Evolutionary conservation across 2,329 filamentous ascomycete genomes (phyloP), one percentile per base, ranked within the genome.

Genomic region (Hypomyces rosellus): DNA sequence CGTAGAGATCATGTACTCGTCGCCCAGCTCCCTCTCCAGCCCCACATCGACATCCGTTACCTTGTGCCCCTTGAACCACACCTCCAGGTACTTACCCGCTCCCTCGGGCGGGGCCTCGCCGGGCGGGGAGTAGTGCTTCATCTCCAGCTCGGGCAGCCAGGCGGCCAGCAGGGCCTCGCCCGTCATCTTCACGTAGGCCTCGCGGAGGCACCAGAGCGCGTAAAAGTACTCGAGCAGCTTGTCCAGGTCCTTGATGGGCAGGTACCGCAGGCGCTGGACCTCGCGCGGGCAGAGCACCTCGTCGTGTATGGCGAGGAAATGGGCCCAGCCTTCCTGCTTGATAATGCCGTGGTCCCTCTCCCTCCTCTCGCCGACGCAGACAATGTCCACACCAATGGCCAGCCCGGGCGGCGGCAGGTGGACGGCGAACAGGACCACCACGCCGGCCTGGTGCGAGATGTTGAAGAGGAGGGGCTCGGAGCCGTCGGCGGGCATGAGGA

Each of bases 151-250:
- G 46, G 71, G 72, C 45, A 92, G 73, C 88, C 88, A 92, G 4
- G 74, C 73, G 0, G 88, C 88, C 8, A 90, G 72, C 51, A 92
- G 73, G 1, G 86, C 88, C 60, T 91, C 86, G 22, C 88, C 88
- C 30, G 86, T 87, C 71, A 92, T 82, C 77, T 91, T 92, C 66
- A 91, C 83, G 63, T 88, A 91, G 1, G 86, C 84, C 69, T 92
- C 88, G 59, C 88, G 83, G 65, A 89, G 76, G 64, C 85, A 88
- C 84, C 87, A 92, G 52, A 86, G 80, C 1, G 85, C 78, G 64
- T 90, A 92, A 63, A 92, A 92, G 48, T 78, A 75, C 5, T 85
- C 75, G 25, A 91, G 70, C 61, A 83, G 84, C 18, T 70, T 75
- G 53, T 86, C 83, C 15, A 50, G 52, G 30, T 54, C 18, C 1